Evolutionary conservation across 164 flowering plant genomes (phyloP).

Genomic region (Sedum album): DNA sequence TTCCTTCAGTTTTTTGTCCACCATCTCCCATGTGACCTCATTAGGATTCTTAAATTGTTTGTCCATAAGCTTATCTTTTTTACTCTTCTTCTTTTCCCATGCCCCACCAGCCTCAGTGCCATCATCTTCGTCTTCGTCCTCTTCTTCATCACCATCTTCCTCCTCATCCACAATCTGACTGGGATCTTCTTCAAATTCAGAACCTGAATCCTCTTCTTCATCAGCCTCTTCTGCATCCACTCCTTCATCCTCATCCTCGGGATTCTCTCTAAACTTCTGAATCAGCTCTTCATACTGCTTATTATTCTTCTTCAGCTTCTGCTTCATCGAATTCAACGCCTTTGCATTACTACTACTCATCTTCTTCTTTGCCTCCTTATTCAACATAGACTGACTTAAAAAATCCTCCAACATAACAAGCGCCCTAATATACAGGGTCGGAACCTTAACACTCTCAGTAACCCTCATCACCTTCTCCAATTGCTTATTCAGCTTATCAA

Average conservation of each 20-base stretch:
- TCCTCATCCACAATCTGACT: slow-evolving; percentile 12
- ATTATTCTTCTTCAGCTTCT: slow-evolving; percentile 88
- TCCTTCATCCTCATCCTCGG: slow-evolving; percentile 59
- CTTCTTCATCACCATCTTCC: slow-evolving; percentile 17
- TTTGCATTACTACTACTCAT: slow-evolving; percentile 81
- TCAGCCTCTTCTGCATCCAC: slow-evolving; percentile 23
- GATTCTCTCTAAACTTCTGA: slow-evolving; percentile 60
- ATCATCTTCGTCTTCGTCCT: slow-evolving; percentile 14
- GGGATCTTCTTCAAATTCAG: slow-evolving; percentile 43
- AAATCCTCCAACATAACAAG: slow-evolving; percentile 81
- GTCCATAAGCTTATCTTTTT: slow-evolving; percentile 71
- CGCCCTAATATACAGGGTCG: slow-evolving; percentile 59
- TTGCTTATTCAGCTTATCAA: slow-evolving; percentile 83
- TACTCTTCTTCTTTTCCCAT: slow-evolving; percentile 65
- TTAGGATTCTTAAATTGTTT: slow-evolving; percentile 77
- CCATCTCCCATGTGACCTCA: slow-evolving; percentile 77
- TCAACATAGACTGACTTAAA: slow-evolving; percentile 59
- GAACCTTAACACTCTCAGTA: slow-evolving; percentile 56
- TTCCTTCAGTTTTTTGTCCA: slow-evolving; percentile 79
- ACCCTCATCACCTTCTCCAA: slow-evolving; percentile 86
- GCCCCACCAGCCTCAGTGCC: slow-evolving; percentile 19
- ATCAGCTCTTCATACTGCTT: slow-evolving; percentile 75
- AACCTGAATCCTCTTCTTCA: slow-evolving; percentile 26
- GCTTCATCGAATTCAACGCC: slow-evolving; percentile 89
- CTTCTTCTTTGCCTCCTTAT: slow-evolving; percentile 91